Base-by-base conservation (phyloP, 1,284 basidiomycete genomes). In the Coniferiporia weirii region DNA sequence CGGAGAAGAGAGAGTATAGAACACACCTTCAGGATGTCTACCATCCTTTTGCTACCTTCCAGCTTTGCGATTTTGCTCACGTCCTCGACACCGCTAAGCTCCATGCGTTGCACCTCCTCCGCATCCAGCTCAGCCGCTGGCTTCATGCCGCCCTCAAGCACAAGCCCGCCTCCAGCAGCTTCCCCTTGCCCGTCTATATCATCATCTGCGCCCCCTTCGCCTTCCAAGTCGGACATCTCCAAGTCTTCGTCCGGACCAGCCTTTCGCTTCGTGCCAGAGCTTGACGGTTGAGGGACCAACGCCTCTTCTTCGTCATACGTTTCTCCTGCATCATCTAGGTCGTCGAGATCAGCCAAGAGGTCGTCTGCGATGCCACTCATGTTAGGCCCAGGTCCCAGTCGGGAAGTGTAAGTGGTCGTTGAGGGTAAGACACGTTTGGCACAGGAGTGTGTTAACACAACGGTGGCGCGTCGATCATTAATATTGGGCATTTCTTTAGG, bases 101-200 rank as follows among this genome's bases (percentile, higher is more conserved):
- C 92, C 87, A 97, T 95, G 66, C 85, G 82, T 68, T 95, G 88
- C 34, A 98, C 95, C 59, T 95, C 93, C 64, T 95, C 94, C 43
- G 81, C 85, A 70, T 97, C 93, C 47, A 98, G 77, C 73, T 98
- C 95, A 27, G 97, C 95, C 7, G 95, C 91, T 7, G 96, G 96
- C 64, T 84, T 85, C 2, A 96, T 79, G 4, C 96, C 96, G 4
- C 95, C 95, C 65, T 93, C 87, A 0, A 95, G 82, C 0, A 98
- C 85, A n/a, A 90, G 79, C 4, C 82, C 81, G 0, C 78, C 68
- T 20, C 64, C 64, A 17, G 75, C 73, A 0, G 70, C 76, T 2
- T 72, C 75, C 12, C 32, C 65, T 20, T 61, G 65, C 12, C 61
- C 80, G 4, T 78, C 72, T 20, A 77, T 76, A 22, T 73, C 73